Conservation (phyloP, 805 yeast species). For the Torulaspora quercuum region DNA sequence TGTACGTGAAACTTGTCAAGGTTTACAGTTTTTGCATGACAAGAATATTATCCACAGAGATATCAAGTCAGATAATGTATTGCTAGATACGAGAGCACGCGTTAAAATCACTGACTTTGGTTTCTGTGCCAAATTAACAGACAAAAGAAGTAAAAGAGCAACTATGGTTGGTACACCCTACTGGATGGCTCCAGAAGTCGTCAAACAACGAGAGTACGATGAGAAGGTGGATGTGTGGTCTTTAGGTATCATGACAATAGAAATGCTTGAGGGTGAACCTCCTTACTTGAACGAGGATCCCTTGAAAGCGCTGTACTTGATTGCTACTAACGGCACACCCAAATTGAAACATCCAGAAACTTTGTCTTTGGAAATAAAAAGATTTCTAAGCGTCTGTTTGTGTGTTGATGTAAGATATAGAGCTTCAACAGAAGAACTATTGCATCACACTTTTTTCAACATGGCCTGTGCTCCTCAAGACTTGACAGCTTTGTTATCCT, state of each 20-base stretch:
- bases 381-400: constrained; percentile 83
- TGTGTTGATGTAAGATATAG: constrained; percentile 92
- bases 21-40: constrained; percentile 85
- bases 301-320: constrained; percentile 84
- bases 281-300: constrained; percentile 97
- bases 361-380: constrained; percentile 71
- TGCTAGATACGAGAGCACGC: constrained; percentile 74
- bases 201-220: constrained; percentile 90
- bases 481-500: constrained; percentile 56
- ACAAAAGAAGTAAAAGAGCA: constrained; percentile 81
- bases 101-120: constrained; percentile 97
- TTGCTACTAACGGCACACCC: constrained; percentile 97
- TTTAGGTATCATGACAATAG: constrained; percentile 95
- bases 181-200: constrained; percentile 99
- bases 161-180: constrained; percentile 99
- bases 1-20: constrained; percentile 85
- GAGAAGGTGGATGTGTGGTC: constrained; percentile 99
- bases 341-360: constrained; percentile 85
- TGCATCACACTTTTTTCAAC: constrained; percentile 69
- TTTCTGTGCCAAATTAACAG: constrained; percentile 90
- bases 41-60: constrained; percentile 95
- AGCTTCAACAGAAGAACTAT: constrained; percentile 83
- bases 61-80: constrained; percentile 92
- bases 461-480: constrained; percentile 60
- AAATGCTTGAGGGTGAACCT: constrained; percentile 98